Base-by-base conservation (phyloP, 805 yeast species). In the Cyberlindnera veronae region DNA sequence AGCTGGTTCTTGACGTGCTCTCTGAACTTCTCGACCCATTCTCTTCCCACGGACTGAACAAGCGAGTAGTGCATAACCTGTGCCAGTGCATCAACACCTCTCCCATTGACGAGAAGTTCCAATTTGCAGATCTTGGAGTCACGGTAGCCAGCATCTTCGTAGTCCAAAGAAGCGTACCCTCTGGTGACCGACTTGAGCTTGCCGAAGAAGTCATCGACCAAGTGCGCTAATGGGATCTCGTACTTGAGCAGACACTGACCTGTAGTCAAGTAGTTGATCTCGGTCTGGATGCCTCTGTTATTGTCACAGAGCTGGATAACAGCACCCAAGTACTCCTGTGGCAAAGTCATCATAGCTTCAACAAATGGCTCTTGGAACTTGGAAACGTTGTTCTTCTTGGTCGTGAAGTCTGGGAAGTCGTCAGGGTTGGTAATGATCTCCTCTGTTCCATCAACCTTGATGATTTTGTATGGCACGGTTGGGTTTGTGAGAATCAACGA, bases 161-260 rank as follows among this genome's bases (percentile, higher is more conserved):
- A 91, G 63, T 91, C 98, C 38, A 91, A 68, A 1, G 96, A 86
- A 0, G 96, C 98, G 63, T 86, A 91, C 1, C 99, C 99, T 55
- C 80, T 78, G 0, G 98, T 87, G 1, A 79, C 74, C 2, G 96
- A 90, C 60, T 91, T 91, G 43, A 91, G 69, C 58, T 85, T 87
- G 2, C 98, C 98, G 62, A 93, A 90, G 60, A 91, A 91, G 63
- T 93, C 96, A 57, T 91, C 97, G 6, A 93, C 96, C 26, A 91
- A 66, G 55, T 88, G 95, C 0, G 95, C 84, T 37, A 93, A 71
- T 2, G 99, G 98, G 6, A 91, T 63, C 43, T 79, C 77, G 61
- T 89, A 93, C 53, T 80, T 83, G 51, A 90, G 61, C 40, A 87
- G 62, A 0, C 86, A 91, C 62, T 91, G 96, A 2, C 89, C 91